Conservation (phyloP, 768 basidiomycete genomes). For the Serendipita sp. region DNA sequence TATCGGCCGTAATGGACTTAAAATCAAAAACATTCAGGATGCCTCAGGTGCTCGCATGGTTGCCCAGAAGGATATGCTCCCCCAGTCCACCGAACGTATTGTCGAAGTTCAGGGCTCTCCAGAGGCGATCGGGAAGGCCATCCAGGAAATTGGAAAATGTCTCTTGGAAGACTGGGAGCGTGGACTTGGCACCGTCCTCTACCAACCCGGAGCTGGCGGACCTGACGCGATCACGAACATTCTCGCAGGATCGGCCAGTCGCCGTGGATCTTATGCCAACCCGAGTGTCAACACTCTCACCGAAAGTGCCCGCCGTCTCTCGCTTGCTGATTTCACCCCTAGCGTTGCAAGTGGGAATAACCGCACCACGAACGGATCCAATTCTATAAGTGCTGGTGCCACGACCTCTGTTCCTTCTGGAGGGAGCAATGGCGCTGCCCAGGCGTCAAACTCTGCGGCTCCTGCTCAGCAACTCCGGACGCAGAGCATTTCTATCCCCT, state of each 20-base stretch:
- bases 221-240: slow-evolving; percentile 14
- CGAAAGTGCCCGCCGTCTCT: slow-evolving; percentile 37
- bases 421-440: slow-evolving; percentile 27
- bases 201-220: slow-evolving; percentile 71
- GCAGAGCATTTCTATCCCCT: slow-evolving; percentile 98
- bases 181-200: slow-evolving; percentile 83
- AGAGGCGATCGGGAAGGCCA: slow-evolving; percentile 82
- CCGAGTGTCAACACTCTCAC: neutral
- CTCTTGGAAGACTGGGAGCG: slow-evolving; percentile 95
- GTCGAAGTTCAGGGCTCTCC: slow-evolving; percentile 94
- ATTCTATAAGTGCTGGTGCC: slow-evolving; percentile 19
- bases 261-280: slow-evolving; percentile 6
- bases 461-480: slow-evolving; percentile 68
- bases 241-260: slow-evolving; percentile 10
- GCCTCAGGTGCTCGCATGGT: slow-evolving; percentile 94
- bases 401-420: slow-evolving; percentile 23
- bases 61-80: slow-evolving; percentile 97
- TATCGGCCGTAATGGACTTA: slow-evolving; percentile 88
- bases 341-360: slow-evolving; percentile 24
- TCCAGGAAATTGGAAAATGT: slow-evolving; percentile 91
- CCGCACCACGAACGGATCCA: slow-evolving; percentile 29
- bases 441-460: slow-evolving; percentile 10
- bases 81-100: slow-evolving; percentile 96
- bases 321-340: slow-evolving; percentile 39
- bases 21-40: slow-evolving; percentile 99